phyloP scores from a whole-genome alignment of 306 rosid genomes.

The Cucumis hystrix region DNA sequence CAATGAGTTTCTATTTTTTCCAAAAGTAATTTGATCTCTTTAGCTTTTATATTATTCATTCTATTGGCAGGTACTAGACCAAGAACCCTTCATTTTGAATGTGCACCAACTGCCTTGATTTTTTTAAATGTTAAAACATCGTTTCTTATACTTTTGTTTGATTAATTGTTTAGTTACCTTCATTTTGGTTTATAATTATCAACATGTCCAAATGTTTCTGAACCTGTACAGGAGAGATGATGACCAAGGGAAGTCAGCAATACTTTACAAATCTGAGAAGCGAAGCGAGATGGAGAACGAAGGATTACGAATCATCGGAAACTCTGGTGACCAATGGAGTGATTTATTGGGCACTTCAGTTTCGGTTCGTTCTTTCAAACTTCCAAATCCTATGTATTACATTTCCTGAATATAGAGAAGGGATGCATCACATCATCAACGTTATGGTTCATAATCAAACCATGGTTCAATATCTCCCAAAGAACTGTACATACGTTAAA shows the following conservation, averaged over 20 bases:
- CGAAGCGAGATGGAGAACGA: slow-evolving; percentile 65
- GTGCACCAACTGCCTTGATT: neutral
- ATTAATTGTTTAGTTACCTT: neutral
- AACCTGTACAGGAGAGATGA: slow-evolving; percentile 33
- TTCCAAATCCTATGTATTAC: slow-evolving; percentile 93
- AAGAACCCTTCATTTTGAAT: neutral
- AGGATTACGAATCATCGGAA: slow-evolving; percentile 69
- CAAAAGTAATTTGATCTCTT: neutral
- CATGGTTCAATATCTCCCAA: neutral
- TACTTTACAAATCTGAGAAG: slow-evolving; percentile 65
- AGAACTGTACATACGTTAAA: neutral
- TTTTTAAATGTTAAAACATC: neutral
- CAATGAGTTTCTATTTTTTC: neutral
- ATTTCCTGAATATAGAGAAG: slow-evolving; percentile 25
- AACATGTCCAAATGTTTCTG: slow-evolving; percentile 9
- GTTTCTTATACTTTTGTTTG: neutral
- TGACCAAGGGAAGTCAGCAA: slow-evolving; percentile 56
- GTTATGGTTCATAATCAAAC: neutral
- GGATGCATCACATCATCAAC: neutral
- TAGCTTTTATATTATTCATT: neutral
- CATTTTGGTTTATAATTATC: neutral
- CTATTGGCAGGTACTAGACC: neutral
- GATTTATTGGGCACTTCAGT: slow-evolving; percentile 57
- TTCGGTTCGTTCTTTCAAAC: slow-evolving; percentile 70
- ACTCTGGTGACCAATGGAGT: slow-evolving; percentile 97